A percentile compares a stretch with the other conserved stretches of the same genome.
These are phyloP conservation scores for Claviceps capensis DNA, from an alignment of 2,329 filamentous ascomycete species.

Conservation along the genomic window DNA sequence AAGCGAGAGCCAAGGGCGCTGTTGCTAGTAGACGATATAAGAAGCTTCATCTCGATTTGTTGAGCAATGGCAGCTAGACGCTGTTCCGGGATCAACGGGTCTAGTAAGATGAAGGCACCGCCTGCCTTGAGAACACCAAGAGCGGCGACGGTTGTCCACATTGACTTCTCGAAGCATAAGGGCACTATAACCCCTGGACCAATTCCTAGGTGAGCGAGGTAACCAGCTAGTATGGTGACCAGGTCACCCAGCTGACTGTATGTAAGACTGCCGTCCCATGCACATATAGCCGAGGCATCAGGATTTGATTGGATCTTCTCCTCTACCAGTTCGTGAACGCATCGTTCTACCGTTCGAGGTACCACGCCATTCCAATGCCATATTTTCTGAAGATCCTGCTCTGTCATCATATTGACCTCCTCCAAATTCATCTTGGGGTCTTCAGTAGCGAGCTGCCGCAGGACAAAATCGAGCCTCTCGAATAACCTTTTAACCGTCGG, in stretches of 20 bases:
- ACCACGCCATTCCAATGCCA: constrained; percentile 33
- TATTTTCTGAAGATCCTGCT: constrained; percentile 27
- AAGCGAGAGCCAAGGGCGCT: too few species aligned
- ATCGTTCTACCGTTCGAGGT: constrained; percentile 24
- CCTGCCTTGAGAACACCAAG: constrained; percentile 36
- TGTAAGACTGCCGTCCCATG: constrained; percentile 35
- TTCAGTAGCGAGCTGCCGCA: neutral
- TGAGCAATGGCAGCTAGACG: neutral
- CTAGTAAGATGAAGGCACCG: constrained; percentile 31
- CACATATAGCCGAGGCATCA: constrained; percentile 29
- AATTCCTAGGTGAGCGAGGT: constrained; percentile 25
- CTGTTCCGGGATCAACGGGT: constrained; percentile 31
- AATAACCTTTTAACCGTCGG: neutral
- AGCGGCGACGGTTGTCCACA: constrained; percentile 30
- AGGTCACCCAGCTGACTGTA: constrained; percentile 30
- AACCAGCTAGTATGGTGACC: constrained; percentile 26
- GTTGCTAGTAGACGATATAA: neutral
- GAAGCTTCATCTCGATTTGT: too few species aligned
- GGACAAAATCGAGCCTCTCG: neutral
- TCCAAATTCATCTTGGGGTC: neutral
- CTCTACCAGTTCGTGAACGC: constrained; percentile 34
- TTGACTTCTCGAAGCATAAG: constrained; percentile 36
- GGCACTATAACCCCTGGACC: constrained; percentile 20
- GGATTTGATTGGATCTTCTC: constrained; percentile 23
- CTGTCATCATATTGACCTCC: neutral